These are phyloP conservation scores for Apophysomyces variabilis DNA, from an alignment of 371 early-diverging fungal species.

Conservation along the genomic window DNA sequence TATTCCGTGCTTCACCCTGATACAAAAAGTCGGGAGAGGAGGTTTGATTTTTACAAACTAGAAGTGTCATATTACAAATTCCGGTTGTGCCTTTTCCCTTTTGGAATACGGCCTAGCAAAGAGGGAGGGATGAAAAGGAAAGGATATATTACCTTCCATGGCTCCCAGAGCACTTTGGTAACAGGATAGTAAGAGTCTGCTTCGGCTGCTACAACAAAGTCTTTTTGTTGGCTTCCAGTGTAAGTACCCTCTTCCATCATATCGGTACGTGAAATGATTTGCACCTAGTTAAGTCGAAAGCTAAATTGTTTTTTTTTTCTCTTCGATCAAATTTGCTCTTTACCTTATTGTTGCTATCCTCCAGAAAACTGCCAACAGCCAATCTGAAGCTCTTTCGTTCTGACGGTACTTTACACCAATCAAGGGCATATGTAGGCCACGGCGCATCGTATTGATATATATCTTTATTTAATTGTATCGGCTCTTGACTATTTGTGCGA, in stretches of 20 bases:
- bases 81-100: neutral
- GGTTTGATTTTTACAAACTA: slow-evolving; percentile 14
- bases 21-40: slow-evolving; percentile 13
- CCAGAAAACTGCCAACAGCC: slow-evolving; percentile 79
- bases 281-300: slow-evolving; percentile 23
- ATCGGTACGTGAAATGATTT: slow-evolving; percentile 52
- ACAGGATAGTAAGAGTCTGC: slow-evolving; percentile 78
- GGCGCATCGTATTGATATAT: slow-evolving; percentile 79
- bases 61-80: slow-evolving; percentile 17
- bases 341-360: slow-evolving; percentile 78
- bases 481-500: neutral
- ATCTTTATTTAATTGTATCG: slow-evolving; percentile 50
- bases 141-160: slow-evolving; percentile 55
- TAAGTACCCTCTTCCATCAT: slow-evolving; percentile 29
- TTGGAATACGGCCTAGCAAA: neutral
- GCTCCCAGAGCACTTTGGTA: slow-evolving; percentile 87
- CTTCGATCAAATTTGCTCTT: slow-evolving; percentile 24
- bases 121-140: slow-evolving; percentile 3
- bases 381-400: slow-evolving; percentile 67
- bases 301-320: slow-evolving; percentile 13
- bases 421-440: slow-evolving; percentile 82
- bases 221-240: slow-evolving; percentile 31
- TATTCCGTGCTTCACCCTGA: slow-evolving; percentile 27
- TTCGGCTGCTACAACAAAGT: slow-evolving; percentile 75
- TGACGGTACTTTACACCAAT: slow-evolving; percentile 73